Evolutionary conservation across 1,284 basidiomycete species (phyloP), one percentile per base, ranked within the genome.

Genomic region (Vanrija humicola): DNA sequence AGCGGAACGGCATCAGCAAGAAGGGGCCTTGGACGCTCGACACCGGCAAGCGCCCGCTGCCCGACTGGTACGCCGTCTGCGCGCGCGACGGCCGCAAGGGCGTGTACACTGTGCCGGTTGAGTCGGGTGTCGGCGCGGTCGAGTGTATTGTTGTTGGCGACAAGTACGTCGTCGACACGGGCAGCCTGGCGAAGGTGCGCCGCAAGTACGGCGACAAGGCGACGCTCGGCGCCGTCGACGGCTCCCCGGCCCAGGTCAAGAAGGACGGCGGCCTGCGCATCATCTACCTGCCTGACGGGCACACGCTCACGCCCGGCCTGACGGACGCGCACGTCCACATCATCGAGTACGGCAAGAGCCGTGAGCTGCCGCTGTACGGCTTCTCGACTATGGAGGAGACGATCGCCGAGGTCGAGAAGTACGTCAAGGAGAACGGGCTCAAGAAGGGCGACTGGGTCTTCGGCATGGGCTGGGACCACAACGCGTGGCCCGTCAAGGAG

Each of bases 391-490:
- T 52, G 21, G 28, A 63, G 83, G 88, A 89, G 56, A 80, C 88
- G 7, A 75, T 90, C 9, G 73, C 79, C 4, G 79, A 80, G 5
- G 77, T 92, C 19, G 86, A 86, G 58, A 63, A 70, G 0, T 88
- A 89, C 64, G 82, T 91, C 46, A 21, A 29, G 16, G 29, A 18
- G n/a, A 34, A 38, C 3, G 79, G 5, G 81, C 84, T 54, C 82
- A 84, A 1, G 81, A 84, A 45, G 68, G 79, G 81, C 3, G 78
- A 74, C 5, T 95, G 90, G 90, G 83, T 96, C 52, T 79, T 86
- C 64, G 93, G 90, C 4, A 83, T 88, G 78, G 93, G 92, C 6
- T 97, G 93, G 92, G 90, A 97, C 69, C 92, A 97, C 73, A 95
- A 88, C 5, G 62, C 72, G 4, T 83, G 76, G 71, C 58, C 81